Percentiles rank a stretch among this genome's conserved stretches.
These are phyloP conservation scores for Zygoascus flipseniorum DNA, from an alignment of 805 yeast genomes.

Conservation along the genomic window DNA sequence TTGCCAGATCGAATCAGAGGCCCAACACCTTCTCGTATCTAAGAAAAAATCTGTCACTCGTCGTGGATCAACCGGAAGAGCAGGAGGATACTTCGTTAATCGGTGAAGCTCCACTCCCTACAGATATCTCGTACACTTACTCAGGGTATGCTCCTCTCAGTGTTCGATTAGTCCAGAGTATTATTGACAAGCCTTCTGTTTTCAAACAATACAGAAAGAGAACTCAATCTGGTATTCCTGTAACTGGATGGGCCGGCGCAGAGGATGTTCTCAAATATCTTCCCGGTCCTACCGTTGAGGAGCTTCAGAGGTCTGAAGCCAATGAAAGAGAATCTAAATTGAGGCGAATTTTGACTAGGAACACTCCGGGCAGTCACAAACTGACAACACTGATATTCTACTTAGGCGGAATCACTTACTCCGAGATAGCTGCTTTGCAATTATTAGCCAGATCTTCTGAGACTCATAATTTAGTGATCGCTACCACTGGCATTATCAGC, in stretches of 20 bases:
- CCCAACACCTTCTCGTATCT: constrained; percentile 34
- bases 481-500: constrained; percentile 41
- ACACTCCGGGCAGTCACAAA: constrained; percentile 24
- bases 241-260: constrained; percentile 31
- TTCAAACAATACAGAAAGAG: constrained; percentile 6
- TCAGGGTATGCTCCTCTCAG: constrained; percentile 79
- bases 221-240: constrained; percentile 2
- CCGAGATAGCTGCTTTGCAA: constrained; percentile 70
- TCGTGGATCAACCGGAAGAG: constrained; percentile 25
- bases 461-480: constrained; percentile 34
- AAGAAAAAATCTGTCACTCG: constrained; percentile 33
- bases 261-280: constrained; percentile 31
- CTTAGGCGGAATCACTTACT: constrained; percentile 80
- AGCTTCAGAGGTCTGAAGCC: constrained; percentile 19
- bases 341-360: constrained; percentile 25
- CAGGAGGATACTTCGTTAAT: background rate
- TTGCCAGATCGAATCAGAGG: constrained; percentile 12
- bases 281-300: constrained; percentile 31
- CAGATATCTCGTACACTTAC: constrained; percentile 50
- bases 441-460: constrained; percentile 43
- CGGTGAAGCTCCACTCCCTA: constrained; percentile 28
- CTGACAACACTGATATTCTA: constrained; percentile 42
- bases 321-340: constrained; percentile 26
- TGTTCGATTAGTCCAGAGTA: constrained; percentile 58
- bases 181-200: constrained; percentile 41